phyloP scores from a whole-genome alignment of 2,329 filamentous ascomycete species.

The Cladosporium velox region DNA sequence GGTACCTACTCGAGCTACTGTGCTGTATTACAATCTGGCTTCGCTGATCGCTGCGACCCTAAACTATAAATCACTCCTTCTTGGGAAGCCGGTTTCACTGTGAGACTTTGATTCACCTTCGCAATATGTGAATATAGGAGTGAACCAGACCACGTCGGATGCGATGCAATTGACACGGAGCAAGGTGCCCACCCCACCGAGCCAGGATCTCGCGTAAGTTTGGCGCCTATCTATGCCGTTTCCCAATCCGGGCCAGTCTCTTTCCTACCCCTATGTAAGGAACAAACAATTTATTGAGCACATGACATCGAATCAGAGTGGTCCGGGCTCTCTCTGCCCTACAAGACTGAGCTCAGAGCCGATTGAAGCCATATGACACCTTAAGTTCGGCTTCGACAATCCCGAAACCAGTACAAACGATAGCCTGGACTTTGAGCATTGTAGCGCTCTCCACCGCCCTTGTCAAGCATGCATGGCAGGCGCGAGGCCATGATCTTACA shows the following conservation, averaged over 20 bases:
- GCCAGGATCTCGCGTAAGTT: background rate
- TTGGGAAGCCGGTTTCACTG: background rate
- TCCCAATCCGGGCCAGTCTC: background rate
- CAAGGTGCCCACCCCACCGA: background rate
- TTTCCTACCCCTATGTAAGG: background rate
- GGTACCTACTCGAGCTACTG: background rate
- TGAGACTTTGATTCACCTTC: slow-evolving; percentile 1
- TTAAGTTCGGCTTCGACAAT: background rate
- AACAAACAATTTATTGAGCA: background rate
- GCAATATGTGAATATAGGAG: background rate
- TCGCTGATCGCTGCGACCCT: slow-evolving; percentile 8
- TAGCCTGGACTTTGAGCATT: background rate
- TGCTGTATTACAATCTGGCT: background rate
- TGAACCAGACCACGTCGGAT: background rate
- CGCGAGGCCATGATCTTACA: too few relatives aligned
- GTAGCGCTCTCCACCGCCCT: background rate
- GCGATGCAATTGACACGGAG: background rate
- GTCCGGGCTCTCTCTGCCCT: background rate
- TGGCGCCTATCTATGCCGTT: background rate
- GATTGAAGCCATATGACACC: slow-evolving; percentile 2
- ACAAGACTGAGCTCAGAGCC: background rate
- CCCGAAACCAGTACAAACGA: slow-evolving; percentile 11
- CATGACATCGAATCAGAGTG: background rate
- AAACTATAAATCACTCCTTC: slow-evolving; percentile 1
- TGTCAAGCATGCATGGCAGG: too few relatives aligned